Evolutionary conservation across 2,329 filamentous ascomycete genomes (phyloP).

Genomic region (Metarhizium rileyi): DNA sequence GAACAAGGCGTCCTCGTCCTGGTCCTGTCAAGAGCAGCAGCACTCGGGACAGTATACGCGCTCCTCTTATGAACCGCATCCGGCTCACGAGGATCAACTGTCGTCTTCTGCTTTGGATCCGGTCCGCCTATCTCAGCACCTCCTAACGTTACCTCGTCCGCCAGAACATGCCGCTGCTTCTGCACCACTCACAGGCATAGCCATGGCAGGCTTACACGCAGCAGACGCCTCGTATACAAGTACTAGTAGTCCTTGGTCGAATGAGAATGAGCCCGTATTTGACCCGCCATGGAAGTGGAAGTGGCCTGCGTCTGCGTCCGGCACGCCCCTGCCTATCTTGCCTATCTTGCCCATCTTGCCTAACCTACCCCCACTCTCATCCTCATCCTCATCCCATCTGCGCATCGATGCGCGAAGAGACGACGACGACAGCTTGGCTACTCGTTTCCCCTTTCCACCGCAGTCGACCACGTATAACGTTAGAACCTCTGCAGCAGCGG

Average conservation of each 20-base stretch:
- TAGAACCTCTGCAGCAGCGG: background rate
- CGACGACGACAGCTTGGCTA: background rate
- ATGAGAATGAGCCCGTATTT: background rate
- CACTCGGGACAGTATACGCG: too few species aligned
- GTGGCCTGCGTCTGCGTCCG: conserved; percentile 4
- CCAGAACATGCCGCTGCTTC: background rate
- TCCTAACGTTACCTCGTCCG: background rate
- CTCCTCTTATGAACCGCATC: background rate
- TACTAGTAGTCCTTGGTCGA: background rate
- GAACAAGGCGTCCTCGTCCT: background rate
- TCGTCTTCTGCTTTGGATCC: background rate
- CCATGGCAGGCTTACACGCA: background rate
- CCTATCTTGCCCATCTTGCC: too few species aligned
- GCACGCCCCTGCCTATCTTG: too few species aligned
- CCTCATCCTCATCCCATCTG: background rate
- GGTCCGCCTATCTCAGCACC: background rate
- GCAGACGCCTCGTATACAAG: background rate
- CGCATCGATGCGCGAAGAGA: background rate
- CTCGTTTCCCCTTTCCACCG: background rate
- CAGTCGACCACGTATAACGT: background rate
- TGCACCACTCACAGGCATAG: background rate
- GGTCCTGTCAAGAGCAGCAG: too few species aligned
- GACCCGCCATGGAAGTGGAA: conserved; percentile 8
- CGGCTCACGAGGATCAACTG: background rate
- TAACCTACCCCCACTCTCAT: background rate